Evolutionary conservation across 2,329 filamentous ascomycete genomes (phyloP).

Genomic region (Hypoxylon sp.): DNA sequence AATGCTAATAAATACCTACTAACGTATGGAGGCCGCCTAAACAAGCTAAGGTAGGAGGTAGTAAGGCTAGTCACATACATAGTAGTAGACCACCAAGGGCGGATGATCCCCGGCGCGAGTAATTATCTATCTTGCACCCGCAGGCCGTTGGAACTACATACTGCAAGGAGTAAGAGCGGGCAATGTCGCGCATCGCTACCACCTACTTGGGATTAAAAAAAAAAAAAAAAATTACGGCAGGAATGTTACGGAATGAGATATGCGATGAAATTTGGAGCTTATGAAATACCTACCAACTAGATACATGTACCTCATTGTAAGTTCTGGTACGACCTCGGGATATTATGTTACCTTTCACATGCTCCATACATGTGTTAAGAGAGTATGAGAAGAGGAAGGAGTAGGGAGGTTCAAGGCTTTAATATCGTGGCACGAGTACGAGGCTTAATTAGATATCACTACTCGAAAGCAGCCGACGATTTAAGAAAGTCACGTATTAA

Average conservation of each 20-base stretch:
- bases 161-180: constrained; percentile 10
- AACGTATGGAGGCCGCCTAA: background rate
- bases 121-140: constrained; percentile 4
- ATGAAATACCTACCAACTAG: background rate
- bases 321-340: background rate
- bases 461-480: background rate
- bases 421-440: background rate
- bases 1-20: background rate
- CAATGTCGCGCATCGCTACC: constrained; percentile 22
- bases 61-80: background rate
- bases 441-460: background rate
- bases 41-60: background rate
- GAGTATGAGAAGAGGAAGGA: background rate
- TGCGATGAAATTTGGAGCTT: background rate
- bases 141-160: constrained; percentile 6
- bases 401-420: background rate
- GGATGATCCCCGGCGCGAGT: constrained; percentile 18
- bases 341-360: background rate
- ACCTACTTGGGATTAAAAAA: background rate
- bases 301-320: background rate
- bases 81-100: background rate
- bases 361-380: background rate
- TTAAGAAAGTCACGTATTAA: background rate
- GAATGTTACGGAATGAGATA: background rate
- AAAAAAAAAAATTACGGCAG: background rate